Base-by-base conservation (phyloP, 2,329 filamentous ascomycete species). In the Elsinoe necatrix region DNA sequence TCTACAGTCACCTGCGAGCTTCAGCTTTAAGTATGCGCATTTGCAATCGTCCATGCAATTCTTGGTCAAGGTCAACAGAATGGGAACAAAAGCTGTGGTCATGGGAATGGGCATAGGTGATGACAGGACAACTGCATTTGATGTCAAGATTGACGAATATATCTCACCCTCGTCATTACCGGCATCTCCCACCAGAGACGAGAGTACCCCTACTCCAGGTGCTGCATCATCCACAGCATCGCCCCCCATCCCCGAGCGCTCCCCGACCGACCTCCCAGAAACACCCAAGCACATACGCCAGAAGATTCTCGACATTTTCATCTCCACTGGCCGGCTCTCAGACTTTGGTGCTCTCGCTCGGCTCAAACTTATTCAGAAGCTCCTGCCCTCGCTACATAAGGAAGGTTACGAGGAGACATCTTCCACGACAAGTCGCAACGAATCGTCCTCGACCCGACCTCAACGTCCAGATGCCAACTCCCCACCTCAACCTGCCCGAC, bases 1-100 rank as follows among this genome's bases (percentile, higher is more conserved):
- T 70, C 3, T 25, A 7, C 75, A 82, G 11, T 80, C 81, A 58
- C 81, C 81, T 60, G 83, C 84, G 12, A 75, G 77, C 47, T 86
- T 89, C 68, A 82, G 85, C 57, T 96, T 97, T 71, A 82, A 90
- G 61, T 97, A 97, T 73, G 82, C 83, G 2, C 91, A 96, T 70
- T 77, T 81, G 21, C 88, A 95, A 68, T 95, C 89, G 0, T 84
- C 89, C 14, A 88, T 91, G 80, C 81, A 85, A 58, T 95, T 87
- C 67, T 77, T 95, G 25, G 70, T 96, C 63, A 92, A 90, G 68
- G 73, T 95, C 60, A 89, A 86, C 69, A 82, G 89, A 55, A 79
- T 96, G 64, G 90, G 91, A 42, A 79, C 79, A 64, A 95, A 92
- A 67, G 85, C 87, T n/a, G 84, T 95, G 60, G 77, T 96, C 37